Evolutionary conservation across 176 grass and related monocot species (phyloP), one percentile per base, ranked within the genome.

Genomic region (Phoenix roebelenii): DNA sequence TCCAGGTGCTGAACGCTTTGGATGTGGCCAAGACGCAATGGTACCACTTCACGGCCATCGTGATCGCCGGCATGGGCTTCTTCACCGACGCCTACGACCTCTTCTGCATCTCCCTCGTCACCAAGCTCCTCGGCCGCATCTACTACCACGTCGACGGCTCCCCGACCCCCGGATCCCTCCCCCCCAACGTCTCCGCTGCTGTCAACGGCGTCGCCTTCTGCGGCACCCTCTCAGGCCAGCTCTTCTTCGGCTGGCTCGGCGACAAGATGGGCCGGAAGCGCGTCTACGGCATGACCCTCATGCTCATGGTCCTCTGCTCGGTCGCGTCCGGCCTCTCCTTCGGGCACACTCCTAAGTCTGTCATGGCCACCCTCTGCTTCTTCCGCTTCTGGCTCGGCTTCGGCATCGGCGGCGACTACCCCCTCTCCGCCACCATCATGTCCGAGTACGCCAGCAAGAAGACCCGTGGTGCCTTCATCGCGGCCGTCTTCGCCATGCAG

Each of bases 161-260:
- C 15, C 23, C 74, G 32, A 30, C 32, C 3, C 86, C 86, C 0
- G 86, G 86, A 4, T 26, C 23, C 7, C 78, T 89, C 9, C 82
- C 86, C 14, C 78, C 82, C 4, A 58, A 81, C 60, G 74, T 89
- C 5, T 72, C 82, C 4, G 75, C 87, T 4, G 59, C 87, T 16
- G 87, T 91, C 22, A 91, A 86, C 59, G 76, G 83, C 48, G 83
- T 91, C 12, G 87, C 87, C 50, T 86, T 91, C 74, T 1, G 55
- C 5, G 85, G 85, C 50, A 95, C 85, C 49, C 78, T 95, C 3
- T 77, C 80, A 0, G 89, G 89, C 24, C 89, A 87, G 29, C 75
- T 93, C 58, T 93, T 93, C 78, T 93, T 93, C 20, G 89, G 89
- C 67, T 95, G 89, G 89, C 89, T 95, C 55, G 89, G 85, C 54